Conservation (phyloP, 1,284 basidiomycete species). For the Marasmius oreades region DNA sequence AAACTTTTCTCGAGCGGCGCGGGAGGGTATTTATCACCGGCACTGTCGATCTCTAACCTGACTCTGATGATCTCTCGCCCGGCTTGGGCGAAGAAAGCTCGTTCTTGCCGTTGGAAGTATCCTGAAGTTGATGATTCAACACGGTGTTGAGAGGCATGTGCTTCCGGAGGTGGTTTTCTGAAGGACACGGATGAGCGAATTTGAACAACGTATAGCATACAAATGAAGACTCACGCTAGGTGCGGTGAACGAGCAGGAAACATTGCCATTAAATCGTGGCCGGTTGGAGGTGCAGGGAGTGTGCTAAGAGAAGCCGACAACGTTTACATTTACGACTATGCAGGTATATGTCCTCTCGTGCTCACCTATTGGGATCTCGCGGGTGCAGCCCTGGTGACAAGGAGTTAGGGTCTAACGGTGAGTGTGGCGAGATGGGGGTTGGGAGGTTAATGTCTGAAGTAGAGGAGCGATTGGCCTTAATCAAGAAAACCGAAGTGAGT, state of each 20-base stretch:
- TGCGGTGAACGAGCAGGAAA: slow-evolving; percentile 67
- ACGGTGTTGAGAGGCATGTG: slow-evolving; percentile 28
- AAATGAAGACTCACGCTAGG: slow-evolving; percentile 24
- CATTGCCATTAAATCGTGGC: slow-evolving; percentile 77
- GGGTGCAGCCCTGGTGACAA: neutral
- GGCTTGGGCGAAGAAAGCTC: slow-evolving; percentile 70
- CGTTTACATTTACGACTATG: neutral
- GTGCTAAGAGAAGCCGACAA: slow-evolving; percentile 36
- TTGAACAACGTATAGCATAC: neutral
- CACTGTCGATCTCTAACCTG: slow-evolving; percentile 57
- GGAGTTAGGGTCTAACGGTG: neutral
- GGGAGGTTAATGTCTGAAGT: neutral
- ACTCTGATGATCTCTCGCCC: slow-evolving; percentile 72
- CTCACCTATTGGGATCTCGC: neutral
- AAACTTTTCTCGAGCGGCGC: neutral
- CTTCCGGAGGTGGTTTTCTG: slow-evolving; percentile 18
- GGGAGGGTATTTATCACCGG: neutral
- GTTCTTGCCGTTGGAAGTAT: slow-evolving; percentile 69
- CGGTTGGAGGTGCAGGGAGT: slow-evolving; percentile 70
- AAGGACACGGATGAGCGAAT: neutral
- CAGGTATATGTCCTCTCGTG: neutral
- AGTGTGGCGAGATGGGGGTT: neutral
- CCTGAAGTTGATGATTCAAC: slow-evolving; percentile 56
- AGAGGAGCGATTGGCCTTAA: neutral
- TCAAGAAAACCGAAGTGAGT: neutral